Percentiles rank a stretch among this genome's conserved stretches.
Evolutionary conservation across 176 grass and related monocot species (phyloP).

Genomic region (Luzula sylvatica): DNA sequence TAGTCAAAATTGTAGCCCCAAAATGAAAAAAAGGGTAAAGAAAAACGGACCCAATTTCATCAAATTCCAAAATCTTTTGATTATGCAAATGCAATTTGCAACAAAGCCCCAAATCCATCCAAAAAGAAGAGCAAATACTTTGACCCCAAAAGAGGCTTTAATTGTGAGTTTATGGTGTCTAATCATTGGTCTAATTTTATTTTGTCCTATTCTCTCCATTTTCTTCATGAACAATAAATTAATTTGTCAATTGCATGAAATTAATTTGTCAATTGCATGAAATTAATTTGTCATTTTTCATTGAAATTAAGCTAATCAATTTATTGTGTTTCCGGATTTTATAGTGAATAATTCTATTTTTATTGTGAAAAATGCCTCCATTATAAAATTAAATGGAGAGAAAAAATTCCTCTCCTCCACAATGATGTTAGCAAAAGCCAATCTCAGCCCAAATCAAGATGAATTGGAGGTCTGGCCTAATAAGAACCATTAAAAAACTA

Average conservation of each 20-base stretch:
- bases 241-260: not conserved
- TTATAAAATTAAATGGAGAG: no score
- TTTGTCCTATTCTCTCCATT: not conserved
- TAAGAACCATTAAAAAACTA: no score
- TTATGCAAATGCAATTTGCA: no score
- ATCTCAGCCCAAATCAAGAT: no score
- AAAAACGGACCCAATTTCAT: not conserved
- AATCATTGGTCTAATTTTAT: not conserved
- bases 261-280: not conserved
- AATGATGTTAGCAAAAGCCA: no score
- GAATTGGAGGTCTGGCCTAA: no score
- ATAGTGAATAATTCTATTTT: not conserved
- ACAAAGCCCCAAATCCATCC: not conserved
- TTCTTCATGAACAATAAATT: not conserved
- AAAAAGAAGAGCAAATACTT: constrained; percentile 10
- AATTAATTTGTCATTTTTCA: not conserved
- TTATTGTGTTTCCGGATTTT: not conserved
- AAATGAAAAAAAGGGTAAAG: not conserved
- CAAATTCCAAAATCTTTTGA: not conserved
- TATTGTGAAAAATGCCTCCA: no score
- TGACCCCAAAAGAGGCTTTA: constrained; percentile 14
- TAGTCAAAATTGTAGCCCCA: not conserved
- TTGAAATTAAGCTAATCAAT: not conserved
- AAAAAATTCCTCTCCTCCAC: no score
- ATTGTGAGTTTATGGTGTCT: not conserved